Evolutionary conservation across 2,329 filamentous ascomycete species (phyloP).

Genomic region (Camillea tinctor): DNA sequence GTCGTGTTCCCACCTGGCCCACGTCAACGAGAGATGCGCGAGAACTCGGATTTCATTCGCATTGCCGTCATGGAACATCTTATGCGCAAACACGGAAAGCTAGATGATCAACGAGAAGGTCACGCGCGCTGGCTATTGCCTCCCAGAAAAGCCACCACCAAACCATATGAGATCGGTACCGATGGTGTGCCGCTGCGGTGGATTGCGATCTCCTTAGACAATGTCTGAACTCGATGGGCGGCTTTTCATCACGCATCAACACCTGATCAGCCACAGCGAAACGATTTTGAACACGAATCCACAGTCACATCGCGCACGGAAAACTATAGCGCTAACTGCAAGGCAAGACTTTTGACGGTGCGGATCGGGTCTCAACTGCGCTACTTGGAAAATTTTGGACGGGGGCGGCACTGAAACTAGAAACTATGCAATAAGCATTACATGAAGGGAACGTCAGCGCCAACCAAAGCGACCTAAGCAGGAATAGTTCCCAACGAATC

Average conservation of each 20-base stretch:
- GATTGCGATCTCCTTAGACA: constrained; percentile 41
- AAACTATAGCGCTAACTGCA: neutral
- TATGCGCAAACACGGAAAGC: constrained; percentile 65
- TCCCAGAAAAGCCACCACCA: constrained; percentile 55
- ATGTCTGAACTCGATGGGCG: constrained; percentile 4
- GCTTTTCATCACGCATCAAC: neutral
- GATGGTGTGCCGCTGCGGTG: constrained; percentile 61
- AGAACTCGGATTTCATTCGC: constrained; percentile 69
- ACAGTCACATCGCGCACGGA: neutral
- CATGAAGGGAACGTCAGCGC: neutral
- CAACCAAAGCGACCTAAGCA: neutral
- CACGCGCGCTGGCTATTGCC: constrained; percentile 68
- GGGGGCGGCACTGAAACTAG: neutral
- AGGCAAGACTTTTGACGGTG: neutral
- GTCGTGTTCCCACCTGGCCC: constrained; percentile 43
- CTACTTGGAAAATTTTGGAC: neutral
- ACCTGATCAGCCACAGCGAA: neutral
- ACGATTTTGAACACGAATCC: neutral
- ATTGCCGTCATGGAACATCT: constrained; percentile 72
- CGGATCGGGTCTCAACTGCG: neutral
- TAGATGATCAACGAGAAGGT: constrained; percentile 64
- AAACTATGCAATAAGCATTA: neutral
- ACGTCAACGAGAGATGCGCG: constrained; percentile 66
- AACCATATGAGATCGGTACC: constrained; percentile 54
- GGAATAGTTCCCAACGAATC: neutral